Base-by-base conservation (phyloP, 148 eudicot species). In the Rhododendron mucronatum region DNA sequence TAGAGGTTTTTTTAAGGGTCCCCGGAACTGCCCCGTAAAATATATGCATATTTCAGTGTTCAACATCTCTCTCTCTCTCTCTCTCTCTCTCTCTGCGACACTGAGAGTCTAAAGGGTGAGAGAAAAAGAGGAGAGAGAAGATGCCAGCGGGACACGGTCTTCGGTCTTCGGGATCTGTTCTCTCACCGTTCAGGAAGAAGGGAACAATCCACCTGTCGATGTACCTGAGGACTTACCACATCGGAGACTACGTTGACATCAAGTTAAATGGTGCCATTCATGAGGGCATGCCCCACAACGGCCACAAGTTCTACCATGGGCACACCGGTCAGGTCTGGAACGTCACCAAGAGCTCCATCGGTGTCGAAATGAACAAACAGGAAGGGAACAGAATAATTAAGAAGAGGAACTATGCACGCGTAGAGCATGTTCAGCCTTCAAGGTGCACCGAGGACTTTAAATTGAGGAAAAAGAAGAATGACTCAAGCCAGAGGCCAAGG, bases 271-370 rank as follows among this genome's bases (percentile, higher is more conserved):
- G 91, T 33, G 88, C 91, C 53, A 37, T 90, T 23, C 91, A 88
- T 55, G 84, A 90, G 83, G 90, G 90, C 39, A 90, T 90, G 89
- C 90, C 91, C 37, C 91, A 90, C n/a, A n/a, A n/a, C n/a, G n/a
- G n/a, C n/a, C n/a, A n/a, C 84, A 90, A 90, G 84, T 90, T 86
- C 90, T 90, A 90, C 71, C 91, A 90, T 23, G 90, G 90, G 10
- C 90, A 88, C 57, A 90, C 91, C 26, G 89, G 91, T 48, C 89
- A 84, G 76, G 88, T 90, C 88, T 88, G 90, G 91, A 90, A 90
- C 71, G 87, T 90, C 84, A 88, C 91, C 87, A 90, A 90, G 61
- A 90, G 91, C 11, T 87, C 90, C 84, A 50, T 90, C 50, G 90
- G 91, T 16, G 91, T 90, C 23, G 90, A 90, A 79, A 47, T 88